phyloP scores from a whole-genome alignment of 2,329 filamentous ascomycete genomes.

The Penicillium sp. region DNA sequence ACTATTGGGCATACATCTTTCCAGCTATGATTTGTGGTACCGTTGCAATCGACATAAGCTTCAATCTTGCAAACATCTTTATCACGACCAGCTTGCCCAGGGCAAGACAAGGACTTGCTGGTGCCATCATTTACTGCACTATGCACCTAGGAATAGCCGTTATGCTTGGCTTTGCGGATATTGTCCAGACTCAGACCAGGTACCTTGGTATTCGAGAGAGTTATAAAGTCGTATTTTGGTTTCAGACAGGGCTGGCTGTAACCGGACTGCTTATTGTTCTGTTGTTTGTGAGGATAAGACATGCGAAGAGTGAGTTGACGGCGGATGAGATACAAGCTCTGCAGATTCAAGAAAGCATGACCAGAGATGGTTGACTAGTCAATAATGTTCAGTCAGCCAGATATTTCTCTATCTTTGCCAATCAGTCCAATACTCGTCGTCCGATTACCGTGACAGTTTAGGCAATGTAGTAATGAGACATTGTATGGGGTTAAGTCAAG shows the following conservation, averaged over 20 bases:
- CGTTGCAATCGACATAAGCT: conserved; percentile 72
- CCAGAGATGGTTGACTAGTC: too few species aligned
- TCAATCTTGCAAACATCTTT: conserved; percentile 74
- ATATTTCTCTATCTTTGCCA: neutral
- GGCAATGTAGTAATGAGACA: neutral
- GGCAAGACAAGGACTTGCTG: conserved; percentile 68
- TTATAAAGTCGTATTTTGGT: conserved; percentile 67
- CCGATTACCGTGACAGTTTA: neutral
- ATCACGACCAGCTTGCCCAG: conserved; percentile 71
- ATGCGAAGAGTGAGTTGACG: conserved; percentile 59
- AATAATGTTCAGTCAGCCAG: too few species aligned
- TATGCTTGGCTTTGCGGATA: conserved; percentile 69
- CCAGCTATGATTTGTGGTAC: conserved; percentile 63
- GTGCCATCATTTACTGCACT: conserved; percentile 69
- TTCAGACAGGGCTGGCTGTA: conserved; percentile 58
- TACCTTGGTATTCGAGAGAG: conserved; percentile 50
- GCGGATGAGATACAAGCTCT: conserved; percentile 47
- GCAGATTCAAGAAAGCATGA: too few species aligned
- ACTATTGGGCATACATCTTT: conserved; percentile 74
- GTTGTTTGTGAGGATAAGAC: conserved; percentile 55
- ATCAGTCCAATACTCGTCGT: neutral
- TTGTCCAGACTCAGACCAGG: conserved; percentile 54
- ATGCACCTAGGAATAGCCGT: conserved; percentile 72
- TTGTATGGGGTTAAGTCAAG: neutral
- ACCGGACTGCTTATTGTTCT: conserved; percentile 55